Base-by-base conservation (phyloP, 2,329 filamentous ascomycete species). In the Ophiostoma novo-ulmi region DNA sequence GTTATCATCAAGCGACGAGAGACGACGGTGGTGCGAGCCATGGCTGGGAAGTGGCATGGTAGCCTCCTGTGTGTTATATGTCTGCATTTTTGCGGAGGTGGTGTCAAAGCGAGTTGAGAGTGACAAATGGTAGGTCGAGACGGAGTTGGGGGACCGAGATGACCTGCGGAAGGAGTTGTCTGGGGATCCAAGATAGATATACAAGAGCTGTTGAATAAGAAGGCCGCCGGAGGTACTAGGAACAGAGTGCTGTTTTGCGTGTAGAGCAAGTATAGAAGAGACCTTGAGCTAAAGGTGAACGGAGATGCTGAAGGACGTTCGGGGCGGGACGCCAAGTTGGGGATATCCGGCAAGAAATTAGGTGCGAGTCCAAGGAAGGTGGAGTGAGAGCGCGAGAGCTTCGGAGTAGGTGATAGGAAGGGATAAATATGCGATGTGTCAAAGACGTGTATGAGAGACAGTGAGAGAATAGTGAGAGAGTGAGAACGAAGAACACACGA, bases 1-100 rank as follows among this genome's bases (percentile, higher is more conserved):
- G 74, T 55, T 69, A 22, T 72, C 69, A 69, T 74, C 72, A 26
- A 74, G 71, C 31, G 73, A 73, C 14, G 71, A 69, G 8, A 10
- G 36, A 6, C 63, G 69, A 26, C 69, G 66, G 44, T 67, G 44
- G 66, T 66, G 58, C 14, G 48, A 22, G 35, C 10, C 36, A 31
- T 26, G n/a, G 69, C 67, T 67, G 41, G 69, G 70, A 65, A 72
- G 66, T 26, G 58, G 65, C 44, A 58, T 13, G 41, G 61, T 68
- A 55, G 39, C 69, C 26, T 44, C 69, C 4, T 22, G n/a, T 39
- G 52, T 14, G 14, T 41, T 72, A 72, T 72, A 72, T 69, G 71
- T 72, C 69, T 31, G 69, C 69, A 70, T 58, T 11, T 2, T 65
- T 20, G 36, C 35, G 36, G 36, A 39, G 38, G 20, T 36, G 35